phyloP scores from a whole-genome alignment of 2,329 filamentous ascomycete species.

The Hypomyces rosellus region DNA sequence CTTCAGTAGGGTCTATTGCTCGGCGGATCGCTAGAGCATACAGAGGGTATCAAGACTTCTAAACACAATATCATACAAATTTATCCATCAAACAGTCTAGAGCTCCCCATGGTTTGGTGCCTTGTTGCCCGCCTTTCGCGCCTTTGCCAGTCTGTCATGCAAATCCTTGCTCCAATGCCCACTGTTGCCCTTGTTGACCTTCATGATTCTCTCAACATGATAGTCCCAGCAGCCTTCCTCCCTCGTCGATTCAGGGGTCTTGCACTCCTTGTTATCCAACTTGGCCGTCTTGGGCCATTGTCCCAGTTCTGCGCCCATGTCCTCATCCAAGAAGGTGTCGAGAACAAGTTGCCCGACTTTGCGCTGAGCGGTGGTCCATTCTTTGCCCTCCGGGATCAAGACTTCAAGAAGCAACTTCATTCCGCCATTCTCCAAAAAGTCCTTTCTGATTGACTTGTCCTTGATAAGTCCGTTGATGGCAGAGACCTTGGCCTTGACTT shows the following conservation, averaged over 20 bases:
- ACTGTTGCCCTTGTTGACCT: slow-evolving; percentile 29
- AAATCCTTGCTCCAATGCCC: slow-evolving; percentile 43
- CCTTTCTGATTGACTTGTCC: slow-evolving; percentile 42
- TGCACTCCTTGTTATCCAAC: slow-evolving; percentile 31
- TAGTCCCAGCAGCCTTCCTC: slow-evolving; percentile 55
- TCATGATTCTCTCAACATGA: slow-evolving; percentile 37
- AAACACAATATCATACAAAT: not conserved
- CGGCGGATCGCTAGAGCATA: not conserved
- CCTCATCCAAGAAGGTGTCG: slow-evolving; percentile 61
- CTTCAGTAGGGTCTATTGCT: not conserved
- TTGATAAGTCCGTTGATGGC: slow-evolving; percentile 53
- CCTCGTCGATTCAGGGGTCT: slow-evolving; percentile 21
- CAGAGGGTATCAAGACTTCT: no score
- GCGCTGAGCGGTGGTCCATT: slow-evolving; percentile 45
- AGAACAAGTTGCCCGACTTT: slow-evolving; percentile 53
- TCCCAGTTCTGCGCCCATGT: slow-evolving; percentile 53
- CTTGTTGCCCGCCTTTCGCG: slow-evolving; percentile 23
- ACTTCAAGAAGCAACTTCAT: slow-evolving; percentile 50
- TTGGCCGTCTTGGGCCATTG: slow-evolving; percentile 45
- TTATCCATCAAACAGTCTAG: slow-evolving; percentile 18
- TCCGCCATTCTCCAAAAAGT: slow-evolving; percentile 50
- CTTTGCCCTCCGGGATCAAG: slow-evolving; percentile 39
- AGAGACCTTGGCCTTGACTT: slow-evolving; percentile 36
- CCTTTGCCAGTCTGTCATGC: slow-evolving; percentile 27
- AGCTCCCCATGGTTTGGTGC: slow-evolving; percentile 25